phyloP scores from a whole-genome alignment of 768 basidiomycete genomes.

The Lyophyllum shimeji region DNA sequence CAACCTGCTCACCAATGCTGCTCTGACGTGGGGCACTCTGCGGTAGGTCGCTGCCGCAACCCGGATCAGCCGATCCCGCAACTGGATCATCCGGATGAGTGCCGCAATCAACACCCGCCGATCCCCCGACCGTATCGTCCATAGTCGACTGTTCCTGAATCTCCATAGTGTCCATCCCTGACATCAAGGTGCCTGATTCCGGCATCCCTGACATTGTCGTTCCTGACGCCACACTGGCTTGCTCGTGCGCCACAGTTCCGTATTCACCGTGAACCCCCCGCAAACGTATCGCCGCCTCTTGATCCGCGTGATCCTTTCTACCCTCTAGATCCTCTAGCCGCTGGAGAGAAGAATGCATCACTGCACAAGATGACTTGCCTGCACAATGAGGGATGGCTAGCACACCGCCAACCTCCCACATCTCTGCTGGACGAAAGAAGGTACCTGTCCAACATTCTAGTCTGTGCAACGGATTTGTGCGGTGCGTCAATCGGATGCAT shows the following conservation, averaged over 20 bases:
- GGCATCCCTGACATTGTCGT: too few species aligned
- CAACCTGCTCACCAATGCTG: too few species aligned
- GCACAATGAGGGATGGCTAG: not conserved
- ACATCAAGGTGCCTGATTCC: too few species aligned
- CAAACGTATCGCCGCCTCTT: not conserved
- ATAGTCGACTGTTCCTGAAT: too few species aligned
- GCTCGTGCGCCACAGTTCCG: not conserved
- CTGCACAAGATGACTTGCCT: not conserved
- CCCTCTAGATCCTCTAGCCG: not conserved
- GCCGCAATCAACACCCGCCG: too few species aligned
- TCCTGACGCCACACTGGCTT: not conserved
- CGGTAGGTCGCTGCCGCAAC: too few species aligned
- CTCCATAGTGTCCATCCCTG: too few species aligned
- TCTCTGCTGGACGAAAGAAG: not conserved
- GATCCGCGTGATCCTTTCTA: not conserved
- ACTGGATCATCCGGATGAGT: too few species aligned
- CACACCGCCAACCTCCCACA: not conserved
- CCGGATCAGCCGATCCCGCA: too few species aligned
- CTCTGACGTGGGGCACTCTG: too few species aligned
- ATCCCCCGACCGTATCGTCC: too few species aligned
- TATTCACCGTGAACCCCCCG: not conserved
- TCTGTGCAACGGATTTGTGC: not conserved
- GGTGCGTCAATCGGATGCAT: not conserved
- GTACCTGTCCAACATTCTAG: not conserved
- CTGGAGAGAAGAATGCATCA: not conserved